Percentiles rank a stretch among this genome's conserved stretches.
Evolutionary conservation across 805 yeast genomes (phyloP).

Genomic region (Ogataea minuta): DNA sequence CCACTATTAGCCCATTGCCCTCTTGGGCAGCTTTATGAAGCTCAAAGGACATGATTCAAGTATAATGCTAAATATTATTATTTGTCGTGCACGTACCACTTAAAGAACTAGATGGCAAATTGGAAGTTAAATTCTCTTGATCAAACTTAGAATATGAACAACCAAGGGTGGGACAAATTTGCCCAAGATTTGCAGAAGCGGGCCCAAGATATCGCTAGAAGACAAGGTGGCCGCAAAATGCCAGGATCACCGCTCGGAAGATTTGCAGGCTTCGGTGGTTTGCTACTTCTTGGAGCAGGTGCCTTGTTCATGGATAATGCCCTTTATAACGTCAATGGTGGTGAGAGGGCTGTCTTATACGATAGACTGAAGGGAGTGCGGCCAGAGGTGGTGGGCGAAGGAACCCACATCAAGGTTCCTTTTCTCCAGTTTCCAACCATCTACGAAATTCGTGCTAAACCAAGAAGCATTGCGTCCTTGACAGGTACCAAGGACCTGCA

Average conservation of each 20-base stretch:
- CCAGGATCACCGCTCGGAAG: conserved; percentile 46
- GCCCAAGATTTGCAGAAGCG: conserved; percentile 49
- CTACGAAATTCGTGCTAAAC: conserved; percentile 95
- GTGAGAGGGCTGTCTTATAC: conserved; percentile 94
- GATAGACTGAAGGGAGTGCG: conserved; percentile 84
- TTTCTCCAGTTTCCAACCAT: conserved; percentile 92
- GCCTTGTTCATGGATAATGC: conserved; percentile 53
- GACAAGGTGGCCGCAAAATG: conserved; percentile 28
- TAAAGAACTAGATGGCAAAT: conserved; percentile 7
- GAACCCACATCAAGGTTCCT: conserved; percentile 92
- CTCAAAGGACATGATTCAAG: conserved; percentile 16
- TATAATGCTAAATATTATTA: background rate
- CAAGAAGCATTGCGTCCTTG: conserved; percentile 90
- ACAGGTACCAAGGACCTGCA: conserved; percentile 98
- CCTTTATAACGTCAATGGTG: conserved; percentile 92
- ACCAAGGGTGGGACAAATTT: conserved; percentile 50
- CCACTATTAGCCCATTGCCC: conserved; percentile 51
- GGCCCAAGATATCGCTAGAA: conserved; percentile 40
- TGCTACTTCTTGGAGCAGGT: conserved; percentile 57
- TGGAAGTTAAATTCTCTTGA: conserved; percentile 1
- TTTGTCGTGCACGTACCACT: conserved; percentile 6
- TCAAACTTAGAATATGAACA: conserved; percentile 28
- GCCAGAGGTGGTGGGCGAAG: conserved; percentile 81
- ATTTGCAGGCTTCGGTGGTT: conserved; percentile 63
- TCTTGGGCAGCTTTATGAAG: conserved; percentile 68